Percentiles rank a stretch among this genome's conserved stretches.
These are phyloP conservation scores for Pestalotiopsis sp. DNA, from an alignment of 2,329 filamentous ascomycete genomes.

Conservation along the genomic window DNA sequence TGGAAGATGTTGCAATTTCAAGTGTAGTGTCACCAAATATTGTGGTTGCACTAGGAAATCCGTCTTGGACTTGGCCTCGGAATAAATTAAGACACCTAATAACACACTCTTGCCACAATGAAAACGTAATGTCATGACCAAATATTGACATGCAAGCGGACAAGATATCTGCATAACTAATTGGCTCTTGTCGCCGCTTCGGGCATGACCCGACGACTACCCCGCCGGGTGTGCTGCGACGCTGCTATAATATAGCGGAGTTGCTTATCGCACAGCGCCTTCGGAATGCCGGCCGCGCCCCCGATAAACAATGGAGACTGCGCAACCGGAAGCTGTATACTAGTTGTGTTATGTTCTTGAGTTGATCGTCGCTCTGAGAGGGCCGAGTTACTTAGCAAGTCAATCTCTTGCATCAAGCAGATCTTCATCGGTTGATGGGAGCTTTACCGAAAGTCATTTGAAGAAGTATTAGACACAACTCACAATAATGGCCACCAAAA, in stretches of 20 bases:
- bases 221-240: slow-evolving; percentile 3
- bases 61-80: background rate
- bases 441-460: background rate
- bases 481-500: background rate
- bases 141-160: background rate
- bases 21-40: background rate
- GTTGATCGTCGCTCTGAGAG: background rate
- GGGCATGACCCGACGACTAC: slow-evolving; percentile 2
- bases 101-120: background rate
- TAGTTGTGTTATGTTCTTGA: too few relatives aligned
- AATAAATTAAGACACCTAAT: background rate
- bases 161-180: slow-evolving; percentile 1
- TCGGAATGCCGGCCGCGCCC: background rate
- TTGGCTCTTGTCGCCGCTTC: background rate
- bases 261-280: background rate
- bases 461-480: background rate
- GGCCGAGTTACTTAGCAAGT: background rate
- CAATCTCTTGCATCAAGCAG: background rate
- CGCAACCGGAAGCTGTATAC: background rate
- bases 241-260: background rate
- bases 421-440: background rate
- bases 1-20: background rate
- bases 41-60: background rate
- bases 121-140: background rate
- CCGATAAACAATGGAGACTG: background rate